A percentile compares a stretch with the other conserved stretches of the same genome.
Evolutionary conservation across 768 basidiomycete species (phyloP).

Genomic region (Thelephora ganbajun): DNA sequence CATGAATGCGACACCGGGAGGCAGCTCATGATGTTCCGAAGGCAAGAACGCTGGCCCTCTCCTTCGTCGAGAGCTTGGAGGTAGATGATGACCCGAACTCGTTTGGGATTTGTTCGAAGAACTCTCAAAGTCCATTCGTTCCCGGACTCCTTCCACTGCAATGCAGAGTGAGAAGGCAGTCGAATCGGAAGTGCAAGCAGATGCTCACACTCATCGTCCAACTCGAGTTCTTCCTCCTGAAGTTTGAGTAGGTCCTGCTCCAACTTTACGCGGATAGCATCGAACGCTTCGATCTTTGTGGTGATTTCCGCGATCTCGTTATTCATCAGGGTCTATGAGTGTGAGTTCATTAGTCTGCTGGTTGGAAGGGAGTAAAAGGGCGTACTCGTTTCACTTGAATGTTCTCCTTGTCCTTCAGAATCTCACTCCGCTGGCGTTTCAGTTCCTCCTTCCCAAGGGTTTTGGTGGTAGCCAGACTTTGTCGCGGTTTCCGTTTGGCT

Average conservation of each 20-base stretch:
- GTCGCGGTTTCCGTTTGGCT: slow-evolving; percentile 37
- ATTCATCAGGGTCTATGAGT: slow-evolving; percentile 59
- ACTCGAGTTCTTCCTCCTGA: slow-evolving; percentile 89
- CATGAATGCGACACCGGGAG: slow-evolving; percentile 94
- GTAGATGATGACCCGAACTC: slow-evolving; percentile 24
- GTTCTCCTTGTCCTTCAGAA: slow-evolving; percentile 85
- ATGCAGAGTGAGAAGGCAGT: slow-evolving; percentile 1
- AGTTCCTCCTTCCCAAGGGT: slow-evolving; percentile 77
- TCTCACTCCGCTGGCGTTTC: slow-evolving; percentile 71
- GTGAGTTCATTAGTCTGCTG: slow-evolving; percentile 2
- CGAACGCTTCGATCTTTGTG: slow-evolving; percentile 76
- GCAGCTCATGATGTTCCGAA: slow-evolving; percentile 93
- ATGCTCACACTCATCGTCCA: slow-evolving; percentile 86
- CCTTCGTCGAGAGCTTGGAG: slow-evolving; percentile 51
- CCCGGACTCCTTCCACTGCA: slow-evolving; percentile 79
- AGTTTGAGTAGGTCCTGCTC: slow-evolving; percentile 74
- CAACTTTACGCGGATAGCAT: slow-evolving; percentile 64
- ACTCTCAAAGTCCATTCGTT: slow-evolving; percentile 66
- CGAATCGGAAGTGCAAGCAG: slow-evolving; percentile 1
- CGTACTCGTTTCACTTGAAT: slow-evolving; percentile 75
- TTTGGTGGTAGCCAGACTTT: slow-evolving; percentile 57
- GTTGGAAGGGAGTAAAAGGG: slow-evolving; percentile 11
- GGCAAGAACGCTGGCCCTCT: slow-evolving; percentile 92
- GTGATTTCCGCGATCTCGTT: slow-evolving; percentile 84
- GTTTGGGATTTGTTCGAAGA: slow-evolving; percentile 19